Conservation (phyloP, 164 flowering plant genomes). For the Taxillus chinensis region DNA sequence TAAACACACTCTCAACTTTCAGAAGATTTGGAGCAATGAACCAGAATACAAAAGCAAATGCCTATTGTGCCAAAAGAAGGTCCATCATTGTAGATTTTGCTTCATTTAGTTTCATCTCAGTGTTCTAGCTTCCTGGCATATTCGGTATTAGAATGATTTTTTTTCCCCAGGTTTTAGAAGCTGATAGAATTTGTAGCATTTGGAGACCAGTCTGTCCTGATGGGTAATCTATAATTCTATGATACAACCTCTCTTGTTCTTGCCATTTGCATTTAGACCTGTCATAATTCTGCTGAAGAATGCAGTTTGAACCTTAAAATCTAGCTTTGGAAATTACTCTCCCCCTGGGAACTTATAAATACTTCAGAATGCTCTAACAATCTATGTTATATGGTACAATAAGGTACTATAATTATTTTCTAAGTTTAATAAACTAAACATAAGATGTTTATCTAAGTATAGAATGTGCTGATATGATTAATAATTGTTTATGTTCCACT, state of each 20-base stretch:
- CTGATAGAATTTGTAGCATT: constrained; percentile 55
- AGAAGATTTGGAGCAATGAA: constrained; percentile 91
- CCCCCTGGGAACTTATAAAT: too few relatives aligned
- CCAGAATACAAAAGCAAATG: constrained; percentile 54
- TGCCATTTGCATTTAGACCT: not conserved
- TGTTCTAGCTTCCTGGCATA: not conserved
- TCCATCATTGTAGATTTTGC: constrained; percentile 9
- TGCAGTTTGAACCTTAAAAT: too few relatives aligned
- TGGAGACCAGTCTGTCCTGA: constrained; percentile 95
- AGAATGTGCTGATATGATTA: too few relatives aligned
- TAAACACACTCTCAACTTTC: constrained; percentile 58
- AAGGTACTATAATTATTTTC: too few relatives aligned
- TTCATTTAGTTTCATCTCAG: constrained; percentile 1
- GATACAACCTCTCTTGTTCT: not conserved
- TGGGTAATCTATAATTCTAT: constrained; percentile 39
- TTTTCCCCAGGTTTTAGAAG: constrained; percentile 36
- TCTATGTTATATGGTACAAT: too few relatives aligned
- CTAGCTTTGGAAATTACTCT: too few relatives aligned
- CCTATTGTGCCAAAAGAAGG: constrained; percentile 76
- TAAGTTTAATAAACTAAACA: too few relatives aligned
- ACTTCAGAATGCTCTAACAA: too few relatives aligned
- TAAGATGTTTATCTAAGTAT: too few relatives aligned
- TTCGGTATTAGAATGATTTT: not conserved
- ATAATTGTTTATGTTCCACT: too few relatives aligned
- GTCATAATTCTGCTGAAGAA: too few relatives aligned